These are phyloP conservation scores for Xylariaceae sp. DNA, from an alignment of 2,329 filamentous ascomycete species.

Conservation along the genomic window DNA sequence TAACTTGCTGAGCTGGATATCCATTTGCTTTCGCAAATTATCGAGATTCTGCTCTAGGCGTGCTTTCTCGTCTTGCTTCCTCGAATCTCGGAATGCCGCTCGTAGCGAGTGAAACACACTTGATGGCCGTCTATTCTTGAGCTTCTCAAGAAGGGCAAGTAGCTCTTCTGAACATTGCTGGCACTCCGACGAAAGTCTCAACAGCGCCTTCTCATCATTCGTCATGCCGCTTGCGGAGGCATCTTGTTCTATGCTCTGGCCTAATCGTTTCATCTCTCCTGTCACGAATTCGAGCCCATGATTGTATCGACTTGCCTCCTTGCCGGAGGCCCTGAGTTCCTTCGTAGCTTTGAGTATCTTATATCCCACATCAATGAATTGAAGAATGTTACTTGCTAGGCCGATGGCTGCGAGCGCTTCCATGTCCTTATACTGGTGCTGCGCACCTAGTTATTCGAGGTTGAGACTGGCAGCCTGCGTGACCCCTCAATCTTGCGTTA, in stretches of 20 bases:
- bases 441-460: no score
- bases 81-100: constrained; percentile 4
- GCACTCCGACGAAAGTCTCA: constrained; percentile 16
- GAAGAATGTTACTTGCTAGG: constrained; percentile 22
- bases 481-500: no score
- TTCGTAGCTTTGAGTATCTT: constrained; percentile 18
- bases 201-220: constrained; percentile 14
- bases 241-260: background rate
- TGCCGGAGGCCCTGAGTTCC: constrained; percentile 13
- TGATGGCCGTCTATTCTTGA: constrained; percentile 9
- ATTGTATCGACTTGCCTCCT: constrained; percentile 15
- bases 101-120: constrained; percentile 5
- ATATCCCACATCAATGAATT: constrained; percentile 21
- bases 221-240: background rate
- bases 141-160: constrained; percentile 11
- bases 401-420: constrained; percentile 25
- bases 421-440: no score
- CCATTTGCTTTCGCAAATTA: constrained; percentile 14
- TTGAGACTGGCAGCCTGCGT: no score
- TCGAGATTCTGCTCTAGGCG: constrained; percentile 13
- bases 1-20: constrained; percentile 12
- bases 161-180: constrained; percentile 16
- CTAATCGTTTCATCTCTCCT: constrained; percentile 20
- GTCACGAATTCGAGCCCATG: constrained; percentile 9
- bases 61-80: constrained; percentile 7